Evolutionary conservation across 495 filamentous ascomycete genomes (phyloP), one percentile per base, ranked within the genome.

Genomic region (Penicillium waksmanii): DNA sequence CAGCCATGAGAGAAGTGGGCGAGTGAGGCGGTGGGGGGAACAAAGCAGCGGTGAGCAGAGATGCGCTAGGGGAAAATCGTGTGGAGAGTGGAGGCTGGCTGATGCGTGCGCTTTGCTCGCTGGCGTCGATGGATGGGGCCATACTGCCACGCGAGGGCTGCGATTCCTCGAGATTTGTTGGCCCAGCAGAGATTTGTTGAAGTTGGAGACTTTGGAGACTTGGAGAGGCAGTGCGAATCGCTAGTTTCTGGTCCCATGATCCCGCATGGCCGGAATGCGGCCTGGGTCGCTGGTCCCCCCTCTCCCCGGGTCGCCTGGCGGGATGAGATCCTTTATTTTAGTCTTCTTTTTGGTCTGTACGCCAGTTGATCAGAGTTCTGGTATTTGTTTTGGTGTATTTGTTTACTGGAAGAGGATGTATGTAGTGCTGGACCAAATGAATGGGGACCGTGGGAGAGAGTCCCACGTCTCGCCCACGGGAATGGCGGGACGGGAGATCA

Each of bases 41-140:
- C 75, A 77, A 80, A 80, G 75, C 76, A 77, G 77, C 77, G 77
- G 77, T 80, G 76, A 79, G 72, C 60, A 60, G 63, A 69, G 68
- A 73, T 73, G 70, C 77, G 72, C 71, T 77, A 77, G 69, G 71
- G 67, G 66, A 69, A 43, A 47, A 57, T 49, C 53, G 49, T 69
- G 56, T 57, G 60, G 60, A 60, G 55, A 66, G 71, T 68, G 62
- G 67, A 66, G 70, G 61, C 48, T 57, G 59, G 64, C 51, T 56
- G 55, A 42, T 46, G 56, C 17, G 44, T 36, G 55, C 21, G 21
- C 44, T 38, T 38, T 38, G 36, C 36, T 38, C 36, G 10, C 36
- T n/a, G 15, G 36, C 36, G 42, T 13, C 21, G 21, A 17, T 27
- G 9, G 12, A 27, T 12, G 21, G 47, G 21, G 31, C 12, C 13